Evolutionary conservation across 148 eudicot species (phyloP), one percentile per base, ranked within the genome.

Genomic region (Camellia japonica): DNA sequence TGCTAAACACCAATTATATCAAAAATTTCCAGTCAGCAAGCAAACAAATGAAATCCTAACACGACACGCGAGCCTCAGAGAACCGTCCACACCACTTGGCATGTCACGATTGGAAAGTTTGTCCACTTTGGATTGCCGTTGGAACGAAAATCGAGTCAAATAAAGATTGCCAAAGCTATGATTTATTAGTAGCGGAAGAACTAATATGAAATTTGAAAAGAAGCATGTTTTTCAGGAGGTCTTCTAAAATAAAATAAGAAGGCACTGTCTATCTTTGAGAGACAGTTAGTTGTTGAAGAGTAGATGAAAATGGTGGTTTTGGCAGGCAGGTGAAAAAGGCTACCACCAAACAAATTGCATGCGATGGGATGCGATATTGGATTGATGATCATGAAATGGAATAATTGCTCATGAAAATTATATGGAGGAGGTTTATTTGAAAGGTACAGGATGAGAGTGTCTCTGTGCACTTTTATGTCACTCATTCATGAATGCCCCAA

Each of bases 201-300:
- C 56, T 44, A 15, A 20, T 52, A 55, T 58, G 13, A 65, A 49
- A n/a, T 14, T 38, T 62, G 46, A 54, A 73, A 71, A 73, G 38
- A 60, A 68, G n/a, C 41, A 79, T 62, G 70, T 52, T 74, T 65
- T 54, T 8, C n/a, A 75, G 8, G 11, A 55, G 46, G 71, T 51
- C 43, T 64, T 13, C 18, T n/a, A 15, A 43, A 63, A n/a, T n/a
- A n/a, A n/a, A 65, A 60, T 61, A 5, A 19, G 14, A 46, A 43
- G 69, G 54, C 23, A 43, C 64, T 63, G 73, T 15, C 14, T 51
- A 65, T 64, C 11, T 51, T 58, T 73, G 30, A 20, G 83, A 81
- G 74, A 81, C 62, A 55, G 75, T 68, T 75, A 81, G 83, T 68
- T 81, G 83, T 81, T 75, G 83, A 81, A 81, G 79, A 68, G 83